These are phyloP conservation scores for Cladochytrium replicatum DNA, from an alignment of 192 early-diverging fungal species.

Conservation along the genomic window DNA sequence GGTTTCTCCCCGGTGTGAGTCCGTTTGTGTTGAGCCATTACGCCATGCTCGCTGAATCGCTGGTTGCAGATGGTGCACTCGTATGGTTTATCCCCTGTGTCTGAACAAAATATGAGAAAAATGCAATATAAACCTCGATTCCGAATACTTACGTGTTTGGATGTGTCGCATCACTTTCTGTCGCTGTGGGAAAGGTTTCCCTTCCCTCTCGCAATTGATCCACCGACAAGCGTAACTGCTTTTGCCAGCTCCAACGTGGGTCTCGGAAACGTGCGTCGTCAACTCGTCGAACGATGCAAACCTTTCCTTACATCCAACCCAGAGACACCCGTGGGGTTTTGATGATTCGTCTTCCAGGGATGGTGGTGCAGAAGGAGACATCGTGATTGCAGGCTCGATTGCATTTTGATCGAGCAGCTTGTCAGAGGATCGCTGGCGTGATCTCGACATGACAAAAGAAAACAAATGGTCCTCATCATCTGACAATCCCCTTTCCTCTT, in stretches of 20 bases:
- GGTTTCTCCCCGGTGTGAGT: conserved; percentile 34
- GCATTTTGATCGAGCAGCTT: no score
- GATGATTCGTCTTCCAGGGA: no score
- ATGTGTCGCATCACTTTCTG: conserved; percentile 61
- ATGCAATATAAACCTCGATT: neutral
- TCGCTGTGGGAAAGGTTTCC: conserved; percentile 30
- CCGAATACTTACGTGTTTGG: conserved; percentile 51
- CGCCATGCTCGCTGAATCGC: conserved; percentile 68
- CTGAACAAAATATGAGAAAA: conserved; percentile 6
- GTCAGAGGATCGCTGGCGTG: no score
- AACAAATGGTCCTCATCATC: no score
- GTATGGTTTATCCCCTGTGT: conserved; percentile 65
- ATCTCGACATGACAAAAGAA: no score
- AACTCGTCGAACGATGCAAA: conserved; percentile 54
- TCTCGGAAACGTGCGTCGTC: conserved; percentile 51
- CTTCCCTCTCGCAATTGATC: conserved; percentile 23
- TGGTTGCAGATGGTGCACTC: conserved; percentile 65
- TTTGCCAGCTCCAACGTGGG: conserved; percentile 51
- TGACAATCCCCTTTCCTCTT: no score
- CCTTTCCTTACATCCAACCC: conserved; percentile 32
- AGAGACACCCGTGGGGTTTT: conserved; percentile 57
- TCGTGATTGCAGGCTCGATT: no score
- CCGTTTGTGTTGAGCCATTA: conserved; percentile 52
- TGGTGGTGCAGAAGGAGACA: no score
- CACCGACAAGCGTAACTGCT: conserved; percentile 31